These are phyloP conservation scores for Oxyria digyna DNA, from an alignment of 148 eudicot genomes.

Conservation along the genomic window DNA sequence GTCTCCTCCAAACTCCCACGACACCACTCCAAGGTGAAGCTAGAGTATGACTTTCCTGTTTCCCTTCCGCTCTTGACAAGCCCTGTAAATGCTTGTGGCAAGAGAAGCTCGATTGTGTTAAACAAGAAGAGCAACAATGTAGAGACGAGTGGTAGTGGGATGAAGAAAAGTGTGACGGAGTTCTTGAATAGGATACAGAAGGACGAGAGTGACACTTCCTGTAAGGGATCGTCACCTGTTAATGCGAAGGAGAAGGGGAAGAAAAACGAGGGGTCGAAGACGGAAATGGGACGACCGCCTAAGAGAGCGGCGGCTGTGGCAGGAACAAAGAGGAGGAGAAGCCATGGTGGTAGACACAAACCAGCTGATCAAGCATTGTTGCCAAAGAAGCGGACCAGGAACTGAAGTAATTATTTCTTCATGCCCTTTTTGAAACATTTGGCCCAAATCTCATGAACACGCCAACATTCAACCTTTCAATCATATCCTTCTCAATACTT, in stretches of 20 bases:
- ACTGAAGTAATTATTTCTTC: background rate
- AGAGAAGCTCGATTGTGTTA: slow-evolving; percentile 42
- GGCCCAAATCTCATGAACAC: too few species aligned
- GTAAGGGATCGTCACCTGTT: too few species aligned
- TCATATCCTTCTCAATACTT: too few species aligned
- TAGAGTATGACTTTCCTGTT: background rate
- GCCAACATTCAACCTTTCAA: too few species aligned
- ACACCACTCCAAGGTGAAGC: slow-evolving; percentile 13
- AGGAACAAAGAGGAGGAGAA: slow-evolving; percentile 21
- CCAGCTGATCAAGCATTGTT: slow-evolving; percentile 10
- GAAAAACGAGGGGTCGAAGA: slow-evolving; percentile 15
- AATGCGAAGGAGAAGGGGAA: background rate
- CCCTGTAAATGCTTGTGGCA: slow-evolving; percentile 36
- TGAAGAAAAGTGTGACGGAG: slow-evolving; percentile 24
- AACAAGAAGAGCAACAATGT: slow-evolving; percentile 43
- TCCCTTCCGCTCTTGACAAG: slow-evolving; percentile 17
- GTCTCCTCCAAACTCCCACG: slow-evolving; percentile 17
- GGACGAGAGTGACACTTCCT: slow-evolving; percentile 12
- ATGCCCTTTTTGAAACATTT: too few species aligned
- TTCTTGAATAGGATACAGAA: slow-evolving; percentile 21
- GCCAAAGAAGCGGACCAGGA: slow-evolving; percentile 41
- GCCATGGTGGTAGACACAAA: slow-evolving; percentile 19
- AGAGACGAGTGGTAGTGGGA: slow-evolving; percentile 10
- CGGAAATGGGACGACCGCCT: slow-evolving; percentile 28
- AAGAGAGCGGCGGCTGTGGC: slow-evolving; percentile 30